Evolutionary conservation across 2,329 filamentous ascomycete genomes (phyloP), one percentile per base, ranked within the genome.

Genomic region (Fusarium globosum): DNA sequence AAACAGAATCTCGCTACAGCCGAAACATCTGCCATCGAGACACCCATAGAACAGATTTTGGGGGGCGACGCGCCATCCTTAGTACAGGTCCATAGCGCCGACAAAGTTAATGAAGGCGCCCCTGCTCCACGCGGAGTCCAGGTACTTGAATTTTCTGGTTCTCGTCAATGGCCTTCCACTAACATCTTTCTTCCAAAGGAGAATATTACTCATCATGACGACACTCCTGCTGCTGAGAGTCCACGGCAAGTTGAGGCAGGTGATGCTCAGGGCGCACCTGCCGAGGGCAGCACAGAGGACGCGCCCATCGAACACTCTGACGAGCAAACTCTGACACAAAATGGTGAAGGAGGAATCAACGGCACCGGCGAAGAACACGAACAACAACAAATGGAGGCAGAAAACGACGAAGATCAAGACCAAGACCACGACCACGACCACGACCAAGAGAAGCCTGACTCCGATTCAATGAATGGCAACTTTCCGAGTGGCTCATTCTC

Each of bases 401-500:
- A 80, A 68, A 78, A 80, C 51, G 78, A 65, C 35, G 79, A 79
- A 10, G 78, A 78, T 13, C 77, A 81, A 13, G 78, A 26, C 5
- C 16, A 45, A 9, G n/a, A 20, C 23, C 42, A 45, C 7, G 42
- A 45, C 15, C 23, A 26, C 7, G 42, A 45, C 15, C 23, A 26
- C 18, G 43, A 77, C 14, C 77, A 81, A 64, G 81, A 79, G 57
- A 76, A 80, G 64, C 79, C 79, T 52, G 81, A 81, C 45, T 77
- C 79, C 62, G 83, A 84, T 42, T 76, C 80, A 33, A 83, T 81
- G 78, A 86, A 85, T 73, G 85, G 86, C 68, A 78, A 76, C 71
- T 91, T 91, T 74, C 80, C 87, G 33, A 87, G 86, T 73, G 90
- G 91, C 87, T 88, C 87, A 78, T 92, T 88, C 33, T 76, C 86